phyloP scores from a whole-genome alignment of 108 stramenopile genomes.

The Cyclotella choctawhatcheeana region DNA sequence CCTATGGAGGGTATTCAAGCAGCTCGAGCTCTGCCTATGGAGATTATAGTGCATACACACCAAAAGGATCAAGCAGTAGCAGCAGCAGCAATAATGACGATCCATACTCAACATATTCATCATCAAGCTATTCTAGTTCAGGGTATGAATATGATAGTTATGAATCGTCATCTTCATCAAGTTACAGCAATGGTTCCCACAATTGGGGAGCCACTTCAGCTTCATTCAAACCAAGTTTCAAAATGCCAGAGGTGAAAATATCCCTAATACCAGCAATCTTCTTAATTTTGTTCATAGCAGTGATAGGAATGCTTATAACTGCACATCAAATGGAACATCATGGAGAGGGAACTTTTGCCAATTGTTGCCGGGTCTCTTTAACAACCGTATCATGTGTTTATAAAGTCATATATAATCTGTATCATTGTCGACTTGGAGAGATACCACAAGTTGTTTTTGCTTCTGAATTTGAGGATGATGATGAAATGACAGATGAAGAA shows the following conservation, averaged over 20 bases:
- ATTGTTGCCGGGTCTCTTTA: constrained; percentile 46
- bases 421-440: constrained; percentile 53
- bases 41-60: constrained; percentile 8
- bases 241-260: constrained; percentile 14
- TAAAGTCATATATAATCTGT: constrained; percentile 45
- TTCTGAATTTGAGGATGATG: constrained; percentile 28
- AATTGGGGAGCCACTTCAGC: constrained; percentile 17
- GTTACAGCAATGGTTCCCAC: neutral
- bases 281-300: constrained; percentile 14
- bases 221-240: neutral
- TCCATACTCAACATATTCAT: too few species aligned
- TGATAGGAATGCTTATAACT: constrained; percentile 44
- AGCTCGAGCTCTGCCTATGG: neutral
- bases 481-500: constrained; percentile 52
- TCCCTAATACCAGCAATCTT: constrained; percentile 30
- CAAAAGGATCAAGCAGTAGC: neutral
- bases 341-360: constrained; percentile 50
- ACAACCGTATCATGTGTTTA: constrained; percentile 28
- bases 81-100: neutral
- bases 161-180: constrained; percentile 1
- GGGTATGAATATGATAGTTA: neutral
- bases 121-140: neutral
- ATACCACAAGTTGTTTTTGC: constrained; percentile 39
- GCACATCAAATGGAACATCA: constrained; percentile 41
- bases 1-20: constrained; percentile 5